phyloP scores from a whole-genome alignment of 2,329 filamentous ascomycete species.

The Talaromyces amestolkiae region DNA sequence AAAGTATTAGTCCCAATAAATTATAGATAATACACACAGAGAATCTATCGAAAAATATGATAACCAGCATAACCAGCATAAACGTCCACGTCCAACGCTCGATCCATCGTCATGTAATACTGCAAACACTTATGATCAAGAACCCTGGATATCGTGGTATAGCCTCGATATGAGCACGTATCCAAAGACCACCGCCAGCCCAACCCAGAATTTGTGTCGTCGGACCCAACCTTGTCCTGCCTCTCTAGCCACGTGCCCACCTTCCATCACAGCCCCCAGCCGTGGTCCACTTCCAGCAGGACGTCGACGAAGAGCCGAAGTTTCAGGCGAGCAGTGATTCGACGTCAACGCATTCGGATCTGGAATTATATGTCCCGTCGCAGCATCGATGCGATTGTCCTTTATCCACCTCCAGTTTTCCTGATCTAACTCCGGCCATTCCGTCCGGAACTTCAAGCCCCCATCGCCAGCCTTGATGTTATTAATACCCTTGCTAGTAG shows the following conservation, averaged over 20 bases:
- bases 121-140: constrained; percentile 15
- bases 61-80: not conserved
- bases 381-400: constrained; percentile 72
- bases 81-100: not conserved
- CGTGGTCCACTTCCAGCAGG: constrained; percentile 56
- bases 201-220: constrained; percentile 73
- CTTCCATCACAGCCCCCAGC: constrained; percentile 69
- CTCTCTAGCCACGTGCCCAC: constrained; percentile 69
- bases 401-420: constrained; percentile 94
- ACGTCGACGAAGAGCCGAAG: constrained; percentile 63
- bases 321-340: constrained; percentile 60
- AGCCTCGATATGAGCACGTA: constrained; percentile 82
- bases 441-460: constrained; percentile 79
- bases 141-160: constrained; percentile 54
- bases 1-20: not conserved
- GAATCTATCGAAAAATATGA: not conserved
- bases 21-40: constrained; percentile 13
- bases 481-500: constrained; percentile 66
- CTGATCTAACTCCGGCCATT: constrained; percentile 85
- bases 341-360: constrained; percentile 52
- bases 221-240: constrained; percentile 79
- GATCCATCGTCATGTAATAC: not conserved
- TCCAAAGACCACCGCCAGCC: constrained; percentile 67
- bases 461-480: constrained; percentile 86
- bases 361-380: constrained; percentile 67